phyloP scores from a whole-genome alignment of 78 protist genomes.

The Dictyostelium intermedium region DNA sequence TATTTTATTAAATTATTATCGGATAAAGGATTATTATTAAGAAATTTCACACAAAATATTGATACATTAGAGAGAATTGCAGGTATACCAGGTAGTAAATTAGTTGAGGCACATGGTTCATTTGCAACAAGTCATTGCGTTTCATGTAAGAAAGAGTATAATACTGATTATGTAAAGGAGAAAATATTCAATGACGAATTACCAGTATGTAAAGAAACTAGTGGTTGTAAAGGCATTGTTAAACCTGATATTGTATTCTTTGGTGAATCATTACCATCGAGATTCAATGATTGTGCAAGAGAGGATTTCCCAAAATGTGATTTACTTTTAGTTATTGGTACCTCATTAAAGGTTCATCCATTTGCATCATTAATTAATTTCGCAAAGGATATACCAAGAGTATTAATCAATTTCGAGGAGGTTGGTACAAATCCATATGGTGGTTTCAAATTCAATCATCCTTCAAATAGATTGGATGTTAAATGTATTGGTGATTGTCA shows the following conservation, averaged over 20 bases:
- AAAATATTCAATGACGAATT: slow-evolving; percentile 30
- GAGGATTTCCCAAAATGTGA: slow-evolving; percentile 76
- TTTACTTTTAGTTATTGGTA: slow-evolving; percentile 90
- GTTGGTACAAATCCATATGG: slow-evolving; percentile 46
- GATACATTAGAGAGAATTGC: slow-evolving; percentile 91
- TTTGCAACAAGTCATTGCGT: slow-evolving; percentile 64
- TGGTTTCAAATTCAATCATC: slow-evolving; percentile 32
- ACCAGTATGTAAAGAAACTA: slow-evolving; percentile 56
- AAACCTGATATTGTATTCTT: slow-evolving; percentile 93
- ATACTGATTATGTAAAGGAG: slow-evolving; percentile 1
- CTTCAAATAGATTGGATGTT: slow-evolving; percentile 15
- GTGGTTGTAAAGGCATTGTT: slow-evolving; percentile 64
- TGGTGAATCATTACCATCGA: slow-evolving; percentile 87
- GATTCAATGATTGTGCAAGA: slow-evolving; percentile 5
- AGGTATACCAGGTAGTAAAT: slow-evolving; percentile 63
- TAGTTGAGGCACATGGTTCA: slow-evolving; percentile 94
- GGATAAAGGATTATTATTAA: slow-evolving; percentile 78
- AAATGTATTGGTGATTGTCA: slow-evolving; percentile 81
- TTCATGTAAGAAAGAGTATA: slow-evolving; percentile 1
- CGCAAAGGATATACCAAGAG: slow-evolving; percentile 30
- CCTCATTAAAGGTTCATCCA: slow-evolving; percentile 91
- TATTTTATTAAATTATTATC: slow-evolving; percentile 82
- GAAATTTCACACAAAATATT: slow-evolving; percentile 95
- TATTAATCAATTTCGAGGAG: slow-evolving; percentile 56
- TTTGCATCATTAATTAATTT: slow-evolving; percentile 64